A percentile compares a stretch with the other conserved stretches of the same genome.
Conservation (phyloP, 805 yeast species). For the Metahyphopichia silvanorum region DNA sequence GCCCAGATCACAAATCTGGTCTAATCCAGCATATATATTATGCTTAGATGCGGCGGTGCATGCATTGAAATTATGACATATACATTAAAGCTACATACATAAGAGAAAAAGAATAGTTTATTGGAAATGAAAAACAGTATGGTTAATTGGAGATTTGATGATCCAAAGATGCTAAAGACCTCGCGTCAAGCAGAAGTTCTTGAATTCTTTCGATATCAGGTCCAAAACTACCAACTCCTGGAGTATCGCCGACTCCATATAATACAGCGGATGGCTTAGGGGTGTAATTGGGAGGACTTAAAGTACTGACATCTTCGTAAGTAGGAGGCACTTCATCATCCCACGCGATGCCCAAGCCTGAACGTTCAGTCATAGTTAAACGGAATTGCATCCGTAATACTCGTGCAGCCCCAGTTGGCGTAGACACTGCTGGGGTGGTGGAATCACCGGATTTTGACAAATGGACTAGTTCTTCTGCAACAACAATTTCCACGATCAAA, state of each 20-base stretch:
- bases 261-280: constrained; percentile 32
- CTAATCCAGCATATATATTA: no score
- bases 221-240: constrained; percentile 24
- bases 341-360: constrained; percentile 97
- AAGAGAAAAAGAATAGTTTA: no score
- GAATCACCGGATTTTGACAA: constrained; percentile 10
- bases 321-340: constrained; percentile 99
- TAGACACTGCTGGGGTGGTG: constrained; percentile 24
- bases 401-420: constrained; percentile 91
- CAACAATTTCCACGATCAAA: constrained; percentile 82
- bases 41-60: no score
- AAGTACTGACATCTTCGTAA: constrained; percentile 76
- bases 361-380: constrained; percentile 76
- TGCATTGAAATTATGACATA: no score
- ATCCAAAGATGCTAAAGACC: no score
- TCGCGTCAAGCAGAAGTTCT: no score
- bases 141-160: no score
- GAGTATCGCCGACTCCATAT: constrained; percentile 44
- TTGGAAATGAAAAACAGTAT: no score
- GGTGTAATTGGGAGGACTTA: constrained; percentile 86
- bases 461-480: constrained; percentile 82
- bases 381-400: constrained; percentile 94
- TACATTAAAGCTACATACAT: no score
- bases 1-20: no score
- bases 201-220: no score